phyloP scores from a whole-genome alignment of 768 basidiomycete genomes.

The Dendrothele bispora region DNA sequence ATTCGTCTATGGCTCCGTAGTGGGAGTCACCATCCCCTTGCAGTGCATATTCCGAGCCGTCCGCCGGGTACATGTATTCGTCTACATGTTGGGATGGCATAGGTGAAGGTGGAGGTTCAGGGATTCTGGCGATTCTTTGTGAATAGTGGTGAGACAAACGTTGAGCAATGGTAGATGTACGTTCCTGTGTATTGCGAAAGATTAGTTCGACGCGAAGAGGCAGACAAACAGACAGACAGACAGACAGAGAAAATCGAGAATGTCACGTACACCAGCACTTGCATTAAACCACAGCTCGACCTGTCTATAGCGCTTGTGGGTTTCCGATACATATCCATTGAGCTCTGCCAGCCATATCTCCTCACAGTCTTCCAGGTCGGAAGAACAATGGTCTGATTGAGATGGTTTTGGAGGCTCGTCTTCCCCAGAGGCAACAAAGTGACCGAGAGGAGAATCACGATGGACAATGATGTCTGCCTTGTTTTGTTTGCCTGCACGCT shows the following conservation, averaged over 20 bases:
- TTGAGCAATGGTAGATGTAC: slow-evolving; percentile 63
- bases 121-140: slow-evolving; percentile 45
- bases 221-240: neutral
- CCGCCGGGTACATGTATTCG: slow-evolving; percentile 1
- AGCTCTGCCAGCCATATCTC: slow-evolving; percentile 77
- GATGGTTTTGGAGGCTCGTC: slow-evolving; percentile 18
- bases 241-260: no score
- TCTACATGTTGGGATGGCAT: slow-evolving; percentile 2
- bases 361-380: slow-evolving; percentile 80
- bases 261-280: slow-evolving; percentile 61
- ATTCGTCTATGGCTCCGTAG: neutral
- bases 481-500: slow-evolving; percentile 38
- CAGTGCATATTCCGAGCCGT: slow-evolving; percentile 1
- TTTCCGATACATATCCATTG: slow-evolving; percentile 66
- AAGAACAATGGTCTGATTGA: slow-evolving; percentile 47
- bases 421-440: slow-evolving; percentile 23
- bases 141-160: slow-evolving; percentile 61
- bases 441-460: neutral
- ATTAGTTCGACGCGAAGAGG: neutral
- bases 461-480: slow-evolving; percentile 7
- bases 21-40: neutral
- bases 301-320: slow-evolving; percentile 70
- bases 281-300: slow-evolving; percentile 75
- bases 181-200: slow-evolving; percentile 50
- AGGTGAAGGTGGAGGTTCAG: slow-evolving; percentile 33